These are phyloP conservation scores for Boletus subparvulus DNA, from an alignment of 768 basidiomycete genomes.

Conservation along the genomic window DNA sequence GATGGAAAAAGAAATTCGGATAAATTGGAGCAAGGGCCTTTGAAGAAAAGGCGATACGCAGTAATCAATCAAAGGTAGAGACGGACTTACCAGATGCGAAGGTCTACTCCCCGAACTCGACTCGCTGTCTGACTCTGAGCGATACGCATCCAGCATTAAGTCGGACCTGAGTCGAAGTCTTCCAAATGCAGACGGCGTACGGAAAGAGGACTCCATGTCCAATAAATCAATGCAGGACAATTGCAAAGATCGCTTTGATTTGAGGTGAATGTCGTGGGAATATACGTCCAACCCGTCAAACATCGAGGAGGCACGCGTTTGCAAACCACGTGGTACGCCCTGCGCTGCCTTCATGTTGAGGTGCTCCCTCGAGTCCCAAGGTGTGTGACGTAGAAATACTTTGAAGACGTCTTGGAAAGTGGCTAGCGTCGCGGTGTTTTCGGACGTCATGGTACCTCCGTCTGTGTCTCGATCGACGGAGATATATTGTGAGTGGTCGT, in stretches of 20 bases:
- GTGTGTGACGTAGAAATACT: conserved; percentile 25
- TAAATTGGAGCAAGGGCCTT: neutral
- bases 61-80: neutral
- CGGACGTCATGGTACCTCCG: conserved; percentile 6
- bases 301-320: conserved; percentile 32
- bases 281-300: conserved; percentile 32
- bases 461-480: conserved; percentile 16
- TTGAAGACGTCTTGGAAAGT: conserved; percentile 32
- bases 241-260: conserved; percentile 18
- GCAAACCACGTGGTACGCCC: conserved; percentile 1
- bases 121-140: conserved; percentile 18
- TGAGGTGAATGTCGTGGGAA: conserved; percentile 24
- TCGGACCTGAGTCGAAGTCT: conserved; percentile 21
- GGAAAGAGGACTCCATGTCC: conserved; percentile 21
- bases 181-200: conserved; percentile 10
- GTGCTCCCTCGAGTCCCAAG: conserved; percentile 24
- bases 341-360: conserved; percentile 11
- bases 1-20: neutral
- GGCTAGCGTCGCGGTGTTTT: conserved; percentile 23
- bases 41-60: neutral
- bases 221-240: conserved; percentile 21
- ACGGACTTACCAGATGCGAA: conserved; percentile 16
- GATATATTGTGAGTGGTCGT: conserved; percentile 13
- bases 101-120: neutral
- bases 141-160: conserved; percentile 20